phyloP scores from a whole-genome alignment of 768 basidiomycete species.

The Pleurotus pulmonarius region DNA sequence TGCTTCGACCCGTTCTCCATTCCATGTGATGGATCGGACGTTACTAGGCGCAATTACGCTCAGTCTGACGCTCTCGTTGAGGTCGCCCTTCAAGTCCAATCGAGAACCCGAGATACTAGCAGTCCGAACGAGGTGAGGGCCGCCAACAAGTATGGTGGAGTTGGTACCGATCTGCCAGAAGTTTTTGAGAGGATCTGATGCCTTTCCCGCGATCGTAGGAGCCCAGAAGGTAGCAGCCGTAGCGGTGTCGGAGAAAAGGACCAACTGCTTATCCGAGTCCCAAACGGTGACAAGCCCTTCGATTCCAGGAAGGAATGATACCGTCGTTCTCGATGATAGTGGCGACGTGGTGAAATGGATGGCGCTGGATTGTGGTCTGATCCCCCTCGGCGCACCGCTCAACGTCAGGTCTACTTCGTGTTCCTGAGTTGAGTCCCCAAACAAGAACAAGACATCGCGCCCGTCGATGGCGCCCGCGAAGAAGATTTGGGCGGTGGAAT shows the following conservation, averaged over 20 bases:
- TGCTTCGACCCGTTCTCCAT: slow-evolving; percentile 46
- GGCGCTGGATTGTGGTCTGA: slow-evolving; percentile 22
- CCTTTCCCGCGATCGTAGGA: slow-evolving; percentile 51
- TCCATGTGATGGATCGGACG: slow-evolving; percentile 65
- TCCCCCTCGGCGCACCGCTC: slow-evolving; percentile 40
- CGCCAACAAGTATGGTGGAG: slow-evolving; percentile 58
- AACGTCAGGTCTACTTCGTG: slow-evolving; percentile 52
- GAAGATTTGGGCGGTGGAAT: slow-evolving; percentile 73
- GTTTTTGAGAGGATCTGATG: slow-evolving; percentile 42
- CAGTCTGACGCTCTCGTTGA: slow-evolving; percentile 54
- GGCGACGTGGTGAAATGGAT: slow-evolving; percentile 24
- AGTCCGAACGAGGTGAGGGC: slow-evolving; percentile 61
- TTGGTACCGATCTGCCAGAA: slow-evolving; percentile 79
- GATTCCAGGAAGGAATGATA: slow-evolving; percentile 55
- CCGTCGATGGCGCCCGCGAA: slow-evolving; percentile 60
- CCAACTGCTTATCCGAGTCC: slow-evolving; percentile 65
- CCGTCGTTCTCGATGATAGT: slow-evolving; percentile 29
- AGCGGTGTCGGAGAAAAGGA: slow-evolving; percentile 63
- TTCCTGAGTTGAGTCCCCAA: slow-evolving; percentile 50
- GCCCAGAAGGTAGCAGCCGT: slow-evolving; percentile 76
- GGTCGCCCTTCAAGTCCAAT: slow-evolving; percentile 66
- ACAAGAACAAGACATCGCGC: slow-evolving; percentile 59
- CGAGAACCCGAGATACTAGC: slow-evolving; percentile 44
- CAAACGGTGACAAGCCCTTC: slow-evolving; percentile 58
- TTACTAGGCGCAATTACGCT: slow-evolving; percentile 59